These are phyloP conservation scores for Fusarium xyrophilum DNA, from an alignment of 2,329 filamentous ascomycete species.

Conservation along the genomic window DNA sequence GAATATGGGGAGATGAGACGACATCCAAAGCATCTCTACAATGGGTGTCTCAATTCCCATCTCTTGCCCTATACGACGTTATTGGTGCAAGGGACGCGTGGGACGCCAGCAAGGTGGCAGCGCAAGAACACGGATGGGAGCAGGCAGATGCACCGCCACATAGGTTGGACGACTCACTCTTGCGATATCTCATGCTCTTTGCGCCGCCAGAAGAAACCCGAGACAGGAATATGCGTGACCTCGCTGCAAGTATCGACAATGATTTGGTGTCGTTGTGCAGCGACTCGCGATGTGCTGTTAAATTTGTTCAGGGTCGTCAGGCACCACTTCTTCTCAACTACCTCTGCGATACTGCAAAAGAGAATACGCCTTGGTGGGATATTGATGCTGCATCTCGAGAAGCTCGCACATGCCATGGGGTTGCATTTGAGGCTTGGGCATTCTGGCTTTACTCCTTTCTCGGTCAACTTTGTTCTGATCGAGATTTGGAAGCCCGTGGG, in stretches of 20 bases:
- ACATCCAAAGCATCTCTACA: constrained; percentile 51
- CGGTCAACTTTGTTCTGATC: constrained; percentile 48
- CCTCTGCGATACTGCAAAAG: constrained; percentile 45
- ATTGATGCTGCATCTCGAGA: constrained; percentile 41
- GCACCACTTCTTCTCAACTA: constrained; percentile 47
- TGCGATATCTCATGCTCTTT: constrained; percentile 48
- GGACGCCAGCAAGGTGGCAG: constrained; percentile 38
- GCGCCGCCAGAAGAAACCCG: constrained; percentile 41
- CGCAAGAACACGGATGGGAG: constrained; percentile 46
- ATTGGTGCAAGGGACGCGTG: constrained; percentile 48
- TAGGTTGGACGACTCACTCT: constrained; percentile 44
- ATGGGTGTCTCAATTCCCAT: constrained; percentile 53
- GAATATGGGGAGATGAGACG: constrained; percentile 53
- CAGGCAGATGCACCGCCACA: constrained; percentile 33
- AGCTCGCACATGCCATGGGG: constrained; percentile 45
- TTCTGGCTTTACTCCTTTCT: constrained; percentile 53
- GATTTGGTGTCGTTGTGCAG: constrained; percentile 46
- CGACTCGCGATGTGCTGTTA: constrained; percentile 45
- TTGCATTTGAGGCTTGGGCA: constrained; percentile 50
- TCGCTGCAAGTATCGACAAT: constrained; percentile 46
- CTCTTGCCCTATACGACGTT: constrained; percentile 55
- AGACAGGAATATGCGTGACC: constrained; percentile 34
- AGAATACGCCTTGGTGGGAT: constrained; percentile 43
- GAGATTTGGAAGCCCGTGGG: constrained; percentile 42
- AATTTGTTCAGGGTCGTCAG: constrained; percentile 42